A percentile compares a stretch with the other conserved stretches of the same genome.
phyloP scores from a whole-genome alignment of 2,329 filamentous ascomycete genomes.

The Mycogone perniciosa region DNA sequence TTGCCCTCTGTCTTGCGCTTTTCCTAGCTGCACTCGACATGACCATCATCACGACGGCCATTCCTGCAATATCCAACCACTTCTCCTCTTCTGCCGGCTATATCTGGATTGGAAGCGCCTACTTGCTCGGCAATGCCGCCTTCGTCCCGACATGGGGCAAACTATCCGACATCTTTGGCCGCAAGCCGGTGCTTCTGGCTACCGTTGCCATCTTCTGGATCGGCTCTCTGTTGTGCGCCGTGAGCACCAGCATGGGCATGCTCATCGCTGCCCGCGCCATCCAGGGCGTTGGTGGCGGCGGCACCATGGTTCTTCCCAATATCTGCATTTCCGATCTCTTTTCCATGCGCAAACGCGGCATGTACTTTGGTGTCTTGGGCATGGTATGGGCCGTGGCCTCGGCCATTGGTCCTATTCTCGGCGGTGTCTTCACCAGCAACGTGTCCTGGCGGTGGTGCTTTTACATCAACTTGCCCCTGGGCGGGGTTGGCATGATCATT shows the following conservation, averaged over 20 bases:
- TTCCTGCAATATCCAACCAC: slow-evolving; percentile 58
- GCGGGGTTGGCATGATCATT: slow-evolving; percentile 40
- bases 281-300: slow-evolving; percentile 52
- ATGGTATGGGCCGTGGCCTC: slow-evolving; percentile 59
- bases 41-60: slow-evolving; percentile 60
- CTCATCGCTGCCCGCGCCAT: slow-evolving; percentile 50
- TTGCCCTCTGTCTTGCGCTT: slow-evolving; percentile 37
- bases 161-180: slow-evolving; percentile 52
- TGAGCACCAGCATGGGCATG: slow-evolving; percentile 44
- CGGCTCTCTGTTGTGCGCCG: slow-evolving; percentile 48
- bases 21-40: slow-evolving; percentile 51
- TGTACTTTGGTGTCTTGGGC: slow-evolving; percentile 49
- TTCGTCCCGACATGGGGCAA: slow-evolving; percentile 65
- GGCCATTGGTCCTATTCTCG: slow-evolving; percentile 59
- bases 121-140: slow-evolving; percentile 62
- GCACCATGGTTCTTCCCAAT: slow-evolving; percentile 54
- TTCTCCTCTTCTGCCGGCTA: slow-evolving; percentile 64
- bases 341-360: slow-evolving; percentile 43
- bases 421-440: slow-evolving; percentile 59
- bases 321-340: slow-evolving; percentile 53
- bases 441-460: slow-evolving; percentile 66
- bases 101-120: slow-evolving; percentile 71
- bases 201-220: slow-evolving; percentile 48
- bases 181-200: slow-evolving; percentile 47
- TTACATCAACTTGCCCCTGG: slow-evolving; percentile 55